Evolutionary conservation across 345 rosid species (phyloP), one percentile per base, ranked within the genome.

Genomic region (Laguncularia racemosa): DNA sequence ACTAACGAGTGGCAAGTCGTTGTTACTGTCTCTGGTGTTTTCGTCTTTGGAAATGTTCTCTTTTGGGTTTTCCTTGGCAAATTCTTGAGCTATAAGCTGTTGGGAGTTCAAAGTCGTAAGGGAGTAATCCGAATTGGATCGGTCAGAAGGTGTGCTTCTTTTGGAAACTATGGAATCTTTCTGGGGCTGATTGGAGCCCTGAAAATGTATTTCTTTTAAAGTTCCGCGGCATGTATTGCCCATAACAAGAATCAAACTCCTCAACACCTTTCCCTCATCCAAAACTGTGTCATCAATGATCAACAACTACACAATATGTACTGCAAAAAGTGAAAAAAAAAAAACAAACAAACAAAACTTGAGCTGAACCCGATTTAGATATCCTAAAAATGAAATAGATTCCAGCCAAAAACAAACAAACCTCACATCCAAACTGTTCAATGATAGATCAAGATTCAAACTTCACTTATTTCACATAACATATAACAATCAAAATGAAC

Each of bases 171-270:
- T 26, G 46, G 81, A 78, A 64, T 60, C 73, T 44, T 69, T 75
- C 51, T 66, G 71, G 71, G 77, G 77, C 76, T 61, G 83, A 64
- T 50, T 57, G 58, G 55, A 58, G 73, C 80, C 75, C 76, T 69
- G 78, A 53, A 59, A 55, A 33, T 57, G 53, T 56, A 64, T 75
- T 51, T 67, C 80, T 62, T 64, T 69, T 73, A 70, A 73, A 66
- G 80, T 69, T 65, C 74, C 74, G 14, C 76, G 76, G 77, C 83
- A 74, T 68, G 79, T 59, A 70, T 78, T 78, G 79, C 83, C 83
- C 83, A 78, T 78, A 63, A 76, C 61, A 53, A 53, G 48, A 48
- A 55, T 21, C 60, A 43, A 50, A 15, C 28, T 17, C 55, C 38
- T 66, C 56, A 53, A 60, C 49, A 60, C 55, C 67, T 62, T 63